Evolutionary conservation across 208 protist species (phyloP), one percentile per base, ranked within the genome.

Genomic region (Trypanosoma cruzi): DNA sequence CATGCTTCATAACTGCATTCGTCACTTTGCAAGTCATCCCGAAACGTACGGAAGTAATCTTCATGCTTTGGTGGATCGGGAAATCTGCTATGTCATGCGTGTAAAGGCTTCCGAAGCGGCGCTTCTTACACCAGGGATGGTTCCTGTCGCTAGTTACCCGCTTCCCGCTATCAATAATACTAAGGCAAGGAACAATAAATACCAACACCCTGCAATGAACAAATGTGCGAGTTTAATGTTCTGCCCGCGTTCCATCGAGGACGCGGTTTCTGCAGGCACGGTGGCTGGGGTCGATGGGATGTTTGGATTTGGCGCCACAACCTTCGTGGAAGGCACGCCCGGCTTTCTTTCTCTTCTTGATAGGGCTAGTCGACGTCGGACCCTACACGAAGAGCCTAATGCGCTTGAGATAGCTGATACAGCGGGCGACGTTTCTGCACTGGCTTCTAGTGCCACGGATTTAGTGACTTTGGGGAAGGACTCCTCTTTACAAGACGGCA

Each of bases 1-100:
- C 29, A 77, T 88, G 66, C 76, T 96, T 44, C 84, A 89, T 1
- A 76, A 82, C 28, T 96, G 90, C 73, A 83, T 96, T 37, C 72
- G 81, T 31, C 87, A 92, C 77, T 77, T 96, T 48, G 76, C 75
- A 64, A 82, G 60, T 53, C 88, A 91, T 76, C 90, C 90, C 2
- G 88, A 96, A 32, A 53, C 86, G 4, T 96, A 96, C 70, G 90
- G 90, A 28, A 81, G 64, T 46, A 79, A 96, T 67, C 31, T 94
- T 7, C 81, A 80, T 4, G 85, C 73, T 24, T 57, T 96, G 8
- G 70, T 96, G 22, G 75, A 92, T 26, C 75, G 82, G 18, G 88
- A 96, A 69, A 64, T 89, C 10, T 79, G 88, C 73, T 81, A 92
- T 71, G 90, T 93, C 29, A 76, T 93, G 78, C 87, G 84, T n/a